Evolutionary conservation across 202 grass and related monocot species (phyloP), one percentile per base, ranked within the genome.

Genomic region (Eragrostis tef): DNA sequence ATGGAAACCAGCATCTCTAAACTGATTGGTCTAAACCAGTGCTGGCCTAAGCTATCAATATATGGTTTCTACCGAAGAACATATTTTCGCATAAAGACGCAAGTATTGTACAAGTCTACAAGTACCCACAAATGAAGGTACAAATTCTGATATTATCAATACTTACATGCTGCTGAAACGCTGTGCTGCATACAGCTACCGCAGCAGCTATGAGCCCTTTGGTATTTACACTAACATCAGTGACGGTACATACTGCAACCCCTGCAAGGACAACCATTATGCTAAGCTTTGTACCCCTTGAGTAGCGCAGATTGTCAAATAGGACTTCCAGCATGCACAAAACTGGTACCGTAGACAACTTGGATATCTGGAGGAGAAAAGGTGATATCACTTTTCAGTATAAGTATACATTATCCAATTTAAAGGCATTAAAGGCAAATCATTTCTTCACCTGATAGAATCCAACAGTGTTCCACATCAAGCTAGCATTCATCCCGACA

Each of bases 381-480:
- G 53, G 1, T 6, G 6, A 8, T 29, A 80, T 17, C 56, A 51
- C 60, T 24, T 36, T 50, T 86, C 34, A 78, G 59, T 52, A 79
- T 67, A 26, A 19, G 20, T 66, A 79, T 67, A 76, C 66, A 79
- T 73, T 75, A 75, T 85, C 3, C 59, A 63, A 75, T 50, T 60
- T 50, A 71, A 70, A 27, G 49, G 44, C 44, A 22, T 45, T 41
- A 45, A 12, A 21, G 0, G 1, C 1, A 26, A 17, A 26, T 7
- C 22, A 70, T 7, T 71, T 58, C 8, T 80, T 87, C 16, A 91
- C 93, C 93, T 96, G 90, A 87, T 96, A 96, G 59, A 96, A 96
- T 75, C 90, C 88, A 71, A 96, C 90, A 73, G 93, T 93, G 70
- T 93, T 96, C 93, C 90, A 96, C 93, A 96, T 96, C 86, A 96